Evolutionary conservation across 106 monocot genomes (phyloP).

Genomic region (Chionographis japonica): DNA sequence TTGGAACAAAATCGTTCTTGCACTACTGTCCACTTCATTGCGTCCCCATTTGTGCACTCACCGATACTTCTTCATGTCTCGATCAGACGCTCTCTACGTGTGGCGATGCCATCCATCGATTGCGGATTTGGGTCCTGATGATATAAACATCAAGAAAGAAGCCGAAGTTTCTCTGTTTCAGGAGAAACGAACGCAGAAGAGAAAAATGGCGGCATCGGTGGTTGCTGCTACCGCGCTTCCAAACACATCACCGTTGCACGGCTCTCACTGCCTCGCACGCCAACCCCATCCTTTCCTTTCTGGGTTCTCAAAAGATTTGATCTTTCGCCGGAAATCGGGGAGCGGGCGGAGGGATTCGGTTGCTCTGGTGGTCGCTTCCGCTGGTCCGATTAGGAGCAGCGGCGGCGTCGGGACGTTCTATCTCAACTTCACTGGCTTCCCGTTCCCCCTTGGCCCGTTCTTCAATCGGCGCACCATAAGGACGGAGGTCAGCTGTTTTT

Average conservation of each 20-base stretch:
- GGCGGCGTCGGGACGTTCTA: constrained; percentile 67
- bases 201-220: constrained; percentile 32
- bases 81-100: too few species aligned
- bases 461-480: constrained; percentile 80
- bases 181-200: not conserved
- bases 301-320: constrained; percentile 18
- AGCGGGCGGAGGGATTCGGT: constrained; percentile 9
- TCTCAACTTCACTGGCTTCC: constrained; percentile 93
- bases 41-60: too few species aligned
- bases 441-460: constrained; percentile 95
- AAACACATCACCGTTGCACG: constrained; percentile 15
- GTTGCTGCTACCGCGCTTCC: constrained; percentile 23
- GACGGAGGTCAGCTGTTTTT: constrained; percentile 56
- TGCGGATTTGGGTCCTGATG: too few species aligned
- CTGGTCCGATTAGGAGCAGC: constrained; percentile 6
- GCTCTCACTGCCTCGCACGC: constrained; percentile 1
- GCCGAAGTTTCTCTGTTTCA: too few species aligned
- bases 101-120: too few species aligned
- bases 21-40: too few species aligned
- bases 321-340: constrained; percentile 3
- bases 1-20: too few species aligned
- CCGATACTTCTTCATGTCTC: too few species aligned
- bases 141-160: too few species aligned
- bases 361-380: constrained; percentile 32
- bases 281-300: constrained; percentile 10